A percentile compares a stretch with the other conserved stretches of the same genome.
Conservation (phyloP, 2,329 filamentous ascomycete genomes). For the Periconia sp. region DNA sequence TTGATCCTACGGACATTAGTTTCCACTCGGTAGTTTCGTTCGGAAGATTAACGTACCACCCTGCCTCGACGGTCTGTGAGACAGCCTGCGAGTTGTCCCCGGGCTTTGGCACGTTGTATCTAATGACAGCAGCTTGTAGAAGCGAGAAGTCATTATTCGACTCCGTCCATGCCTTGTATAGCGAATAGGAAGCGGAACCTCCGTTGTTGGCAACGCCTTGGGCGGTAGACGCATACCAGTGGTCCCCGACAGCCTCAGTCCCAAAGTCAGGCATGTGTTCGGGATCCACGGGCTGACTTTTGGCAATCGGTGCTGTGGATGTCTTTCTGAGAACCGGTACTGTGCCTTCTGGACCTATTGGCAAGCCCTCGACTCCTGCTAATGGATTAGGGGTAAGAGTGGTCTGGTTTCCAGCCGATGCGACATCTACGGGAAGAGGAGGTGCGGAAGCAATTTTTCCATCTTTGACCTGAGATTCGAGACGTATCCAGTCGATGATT, state of each 20-base stretch:
- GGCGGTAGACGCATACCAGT: conserved; percentile 21
- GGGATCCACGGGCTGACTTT: background rate
- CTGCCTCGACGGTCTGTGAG: conserved; percentile 19
- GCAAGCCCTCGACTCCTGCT: background rate
- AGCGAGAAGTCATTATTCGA: conserved; percentile 16
- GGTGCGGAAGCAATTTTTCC: conserved; percentile 16
- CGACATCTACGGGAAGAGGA: conserved; percentile 8
- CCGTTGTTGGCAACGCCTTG: conserved; percentile 16
- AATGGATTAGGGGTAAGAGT: conserved; percentile 8
- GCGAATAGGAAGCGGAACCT: conserved; percentile 15
- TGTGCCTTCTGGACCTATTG: conserved; percentile 15
- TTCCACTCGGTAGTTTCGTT: background rate
- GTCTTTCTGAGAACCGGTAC: conserved; percentile 10
- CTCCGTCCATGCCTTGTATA: conserved; percentile 20
- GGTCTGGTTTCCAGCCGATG: conserved; percentile 8
- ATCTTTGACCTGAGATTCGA: conserved; percentile 11
- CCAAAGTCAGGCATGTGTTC: background rate
- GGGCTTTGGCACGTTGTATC: conserved; percentile 17
- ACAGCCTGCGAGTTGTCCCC: conserved; percentile 13
- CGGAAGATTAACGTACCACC: conserved; percentile 10
- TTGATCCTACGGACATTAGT: conserved; percentile 15
- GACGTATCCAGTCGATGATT: conserved; percentile 16
- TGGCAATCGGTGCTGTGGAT: background rate
- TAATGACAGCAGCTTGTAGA: conserved; percentile 16
- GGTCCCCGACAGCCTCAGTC: conserved; percentile 14